phyloP scores from a whole-genome alignment of 345 rosid genomes.

The Zanthoxylum bungeanum region DNA sequence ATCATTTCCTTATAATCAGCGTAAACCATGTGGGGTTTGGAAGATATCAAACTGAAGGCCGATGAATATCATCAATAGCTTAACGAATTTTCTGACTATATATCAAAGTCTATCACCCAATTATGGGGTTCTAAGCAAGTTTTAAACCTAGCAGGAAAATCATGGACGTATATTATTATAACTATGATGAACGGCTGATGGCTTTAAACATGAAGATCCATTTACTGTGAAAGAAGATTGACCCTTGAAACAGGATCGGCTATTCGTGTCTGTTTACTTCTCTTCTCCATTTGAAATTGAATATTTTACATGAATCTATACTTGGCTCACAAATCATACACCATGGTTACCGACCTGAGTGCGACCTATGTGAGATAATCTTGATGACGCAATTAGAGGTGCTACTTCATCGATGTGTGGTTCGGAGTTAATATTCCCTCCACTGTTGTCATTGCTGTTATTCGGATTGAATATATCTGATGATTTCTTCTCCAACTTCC shows the following conservation, averaged over 20 bases:
- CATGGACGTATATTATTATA: no score
- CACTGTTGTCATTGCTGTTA: constrained; percentile 35
- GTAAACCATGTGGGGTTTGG: no score
- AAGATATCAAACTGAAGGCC: no score
- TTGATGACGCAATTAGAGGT: constrained; percentile 65
- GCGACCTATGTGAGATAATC: constrained; percentile 81
- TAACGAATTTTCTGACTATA: no score
- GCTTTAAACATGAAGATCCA: constrained; percentile 9
- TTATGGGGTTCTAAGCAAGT: constrained; percentile 11
- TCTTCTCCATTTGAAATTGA: not conserved
- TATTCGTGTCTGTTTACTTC: not conserved
- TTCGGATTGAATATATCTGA: constrained; percentile 64
- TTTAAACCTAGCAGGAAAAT: not conserved
- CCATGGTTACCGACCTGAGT: constrained; percentile 61
- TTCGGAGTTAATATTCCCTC: constrained; percentile 35
- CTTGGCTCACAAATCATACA: constrained; percentile 22
- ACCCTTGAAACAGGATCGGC: no score
- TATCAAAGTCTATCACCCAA: no score
- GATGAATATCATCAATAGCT: no score
- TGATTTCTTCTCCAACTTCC: constrained; percentile 94
- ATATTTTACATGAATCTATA: constrained; percentile 1
- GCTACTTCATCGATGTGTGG: constrained; percentile 72
- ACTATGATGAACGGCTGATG: constrained; percentile 7
- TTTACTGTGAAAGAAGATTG: not conserved
- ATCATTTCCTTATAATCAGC: no score